Evolutionary conservation across 306 rosid genomes (phyloP).

Genomic region (Fagus crenata): DNA sequence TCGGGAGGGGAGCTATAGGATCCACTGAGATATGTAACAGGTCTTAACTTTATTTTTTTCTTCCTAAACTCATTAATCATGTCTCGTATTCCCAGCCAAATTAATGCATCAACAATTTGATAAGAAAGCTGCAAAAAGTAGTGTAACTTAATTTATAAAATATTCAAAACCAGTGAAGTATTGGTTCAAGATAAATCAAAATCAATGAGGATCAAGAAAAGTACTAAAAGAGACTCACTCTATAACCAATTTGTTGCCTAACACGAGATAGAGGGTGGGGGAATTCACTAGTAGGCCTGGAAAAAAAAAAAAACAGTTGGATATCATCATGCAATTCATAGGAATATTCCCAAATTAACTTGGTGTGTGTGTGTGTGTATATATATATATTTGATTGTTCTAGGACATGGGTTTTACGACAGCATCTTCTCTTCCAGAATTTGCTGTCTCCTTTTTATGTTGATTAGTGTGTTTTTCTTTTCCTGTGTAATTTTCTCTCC

Average conservation of each 20-base stretch:
- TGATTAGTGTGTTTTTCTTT: too few relatives aligned
- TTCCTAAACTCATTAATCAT: constrained; percentile 82
- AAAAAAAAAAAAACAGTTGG: constrained; percentile 27
- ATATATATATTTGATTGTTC: too few relatives aligned
- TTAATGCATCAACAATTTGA: constrained; percentile 79
- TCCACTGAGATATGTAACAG: constrained; percentile 73
- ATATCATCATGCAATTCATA: constrained; percentile 7
- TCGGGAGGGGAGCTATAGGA: constrained; percentile 52
- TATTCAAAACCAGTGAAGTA: constrained; percentile 18
- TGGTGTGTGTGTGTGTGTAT: not conserved
- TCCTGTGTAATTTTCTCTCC: too few relatives aligned
- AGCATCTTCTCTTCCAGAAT: too few relatives aligned
- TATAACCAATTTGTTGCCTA: constrained; percentile 64
- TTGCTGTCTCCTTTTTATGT: too few relatives aligned
- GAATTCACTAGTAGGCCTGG: constrained; percentile 88
- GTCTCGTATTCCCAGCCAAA: constrained; percentile 96
- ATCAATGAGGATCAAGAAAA: constrained; percentile 10
- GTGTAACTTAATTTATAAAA: constrained; percentile 21
- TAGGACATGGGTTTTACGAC: too few relatives aligned
- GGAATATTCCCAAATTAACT: constrained; percentile 16
- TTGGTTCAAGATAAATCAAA: constrained; percentile 10
- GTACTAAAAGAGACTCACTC: constrained; percentile 49
- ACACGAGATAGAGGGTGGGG: constrained; percentile 95
- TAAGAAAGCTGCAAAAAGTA: constrained; percentile 78
- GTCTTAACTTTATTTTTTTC: constrained; percentile 74